Evolutionary conservation across 352 stramenopile genomes (phyloP).

Genomic region (Phytopythium ostracodes): DNA sequence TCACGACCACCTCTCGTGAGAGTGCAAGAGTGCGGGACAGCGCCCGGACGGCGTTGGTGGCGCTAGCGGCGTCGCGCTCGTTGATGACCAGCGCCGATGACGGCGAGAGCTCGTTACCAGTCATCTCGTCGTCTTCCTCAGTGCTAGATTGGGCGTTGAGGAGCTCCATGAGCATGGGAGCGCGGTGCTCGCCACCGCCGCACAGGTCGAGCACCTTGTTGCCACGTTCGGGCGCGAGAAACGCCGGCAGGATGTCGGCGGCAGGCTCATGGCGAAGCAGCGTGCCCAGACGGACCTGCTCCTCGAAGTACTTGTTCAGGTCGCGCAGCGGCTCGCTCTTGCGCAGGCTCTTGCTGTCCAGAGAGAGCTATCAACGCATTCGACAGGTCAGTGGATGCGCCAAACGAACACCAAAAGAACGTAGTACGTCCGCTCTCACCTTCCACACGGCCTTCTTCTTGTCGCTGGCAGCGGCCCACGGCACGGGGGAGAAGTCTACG

Average conservation of each 20-base stretch:
- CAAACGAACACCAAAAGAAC: neutral
- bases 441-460: conserved; percentile 67
- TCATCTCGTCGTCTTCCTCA: conserved; percentile 11
- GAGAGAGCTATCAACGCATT: conserved; percentile 22
- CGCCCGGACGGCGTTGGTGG: conserved; percentile 44
- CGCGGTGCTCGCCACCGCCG: conserved; percentile 61
- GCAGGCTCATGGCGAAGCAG: conserved; percentile 94
- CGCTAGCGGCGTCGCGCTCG: conserved; percentile 51
- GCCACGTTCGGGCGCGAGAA: conserved; percentile 87
- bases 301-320: conserved; percentile 92
- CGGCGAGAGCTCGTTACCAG: neutral
- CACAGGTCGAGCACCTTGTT: conserved; percentile 76
- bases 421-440: conserved; percentile 12
- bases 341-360: conserved; percentile 79
- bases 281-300: conserved; percentile 82
- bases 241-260: conserved; percentile 93
- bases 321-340: conserved; percentile 85
- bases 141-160: conserved; percentile 11
- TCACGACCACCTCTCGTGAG: conserved; percentile 50
- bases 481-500: conserved; percentile 54
- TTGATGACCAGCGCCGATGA: conserved; percentile 63
- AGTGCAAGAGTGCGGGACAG: conserved; percentile 54
- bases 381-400: neutral
- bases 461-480: conserved; percentile 43
- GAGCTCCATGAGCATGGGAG: conserved; percentile 50